Evolutionary conservation across 306 rosid species (phyloP), one percentile per base, ranked within the genome.

Genomic region (Arachis hypogaea): DNA sequence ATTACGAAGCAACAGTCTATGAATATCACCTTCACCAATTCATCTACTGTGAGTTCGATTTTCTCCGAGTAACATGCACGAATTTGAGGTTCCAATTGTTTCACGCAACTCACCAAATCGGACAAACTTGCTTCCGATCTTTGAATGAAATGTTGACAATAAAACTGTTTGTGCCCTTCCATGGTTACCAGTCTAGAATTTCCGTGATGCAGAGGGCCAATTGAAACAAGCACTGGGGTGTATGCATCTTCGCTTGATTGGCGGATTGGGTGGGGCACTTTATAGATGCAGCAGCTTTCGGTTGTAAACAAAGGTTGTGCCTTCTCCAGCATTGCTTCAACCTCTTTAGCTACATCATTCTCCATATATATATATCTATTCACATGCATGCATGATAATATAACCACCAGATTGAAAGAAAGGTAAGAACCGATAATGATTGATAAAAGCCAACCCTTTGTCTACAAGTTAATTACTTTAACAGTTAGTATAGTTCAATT

Each of bases 1-100:
- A 72, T 8, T 61, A 72, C 57, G 11, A 72, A 72, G 9, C 60
- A 16, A 2, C 54, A 33, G 22, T 73, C 77, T 5, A 73, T 11
- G 1, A 61, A 36, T 9, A 46, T 60, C 11, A 72, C 7, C 59
- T 60, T 18, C 18, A 49, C 60, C 36, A 72, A 36, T 9, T 49
- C 29, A 0, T 60, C 9, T 1, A 2, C 2, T 12, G 4, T 7
- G 14, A 46, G 38, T 3, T 11, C 7, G 4, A 18, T 56, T 41
- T 55, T 42, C 0, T 69, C 55, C 2, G 75, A 57, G 7, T 71
- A 72, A 60, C 6, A 46, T 2, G 0, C 1, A 9, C 61, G 50
- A 47, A 72, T 6, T 0, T 0, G 11, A 2, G 70, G 42, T 3
- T 73, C 62, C 11, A 12, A 16, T 0, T 36, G 12, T 61, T 36